Base-by-base conservation (phyloP, 108 stramenopile genomes). In the Parietichytrium sp. region DNA sequence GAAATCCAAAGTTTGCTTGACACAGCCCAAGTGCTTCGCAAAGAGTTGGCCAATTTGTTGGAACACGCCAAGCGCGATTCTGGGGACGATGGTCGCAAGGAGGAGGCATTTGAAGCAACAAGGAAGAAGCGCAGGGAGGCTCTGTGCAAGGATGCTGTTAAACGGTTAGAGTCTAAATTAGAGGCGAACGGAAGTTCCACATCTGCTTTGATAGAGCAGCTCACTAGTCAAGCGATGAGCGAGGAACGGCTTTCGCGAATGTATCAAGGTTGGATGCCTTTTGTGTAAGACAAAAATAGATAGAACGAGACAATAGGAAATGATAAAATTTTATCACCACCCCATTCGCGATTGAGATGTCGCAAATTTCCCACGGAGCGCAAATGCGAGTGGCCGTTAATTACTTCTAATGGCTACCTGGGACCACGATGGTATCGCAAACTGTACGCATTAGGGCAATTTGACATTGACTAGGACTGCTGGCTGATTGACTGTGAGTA, bases 261-360 rank as follows among this genome's bases (percentile, higher is more conserved):
- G 61, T 72, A 72, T 42, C 38, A 72, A n/a, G 61, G 61, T 8
- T 72, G 61, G 61, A 72, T 72, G 61, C 61, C 61, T 7, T 72
- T 72, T 3, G 61, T 72, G 13, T 72, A 25, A 72, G 49, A 18
- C n/a, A 50, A 50, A 50, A n/a, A n/a, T n/a, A n/a, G n/a, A n/a
- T n/a, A n/a, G n/a, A n/a, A n/a, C n/a, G n/a, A n/a, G n/a, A n/a
- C n/a, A n/a, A n/a, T n/a, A n/a, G n/a, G n/a, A n/a, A n/a, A n/a
- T n/a, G n/a, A n/a, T n/a, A n/a, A n/a, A n/a, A n/a, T n/a, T n/a
- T n/a, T n/a, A n/a, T n/a, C n/a, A n/a, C n/a, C n/a, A n/a, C n/a
- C n/a, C n/a, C n/a, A n/a, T n/a, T n/a, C n/a, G n/a, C n/a, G n/a
- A n/a, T n/a, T n/a, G n/a, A n/a, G n/a, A n/a, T n/a, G n/a, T n/a